phyloP scores from a whole-genome alignment of 148 eudicot genomes.

The Limonium bicolor region DNA sequence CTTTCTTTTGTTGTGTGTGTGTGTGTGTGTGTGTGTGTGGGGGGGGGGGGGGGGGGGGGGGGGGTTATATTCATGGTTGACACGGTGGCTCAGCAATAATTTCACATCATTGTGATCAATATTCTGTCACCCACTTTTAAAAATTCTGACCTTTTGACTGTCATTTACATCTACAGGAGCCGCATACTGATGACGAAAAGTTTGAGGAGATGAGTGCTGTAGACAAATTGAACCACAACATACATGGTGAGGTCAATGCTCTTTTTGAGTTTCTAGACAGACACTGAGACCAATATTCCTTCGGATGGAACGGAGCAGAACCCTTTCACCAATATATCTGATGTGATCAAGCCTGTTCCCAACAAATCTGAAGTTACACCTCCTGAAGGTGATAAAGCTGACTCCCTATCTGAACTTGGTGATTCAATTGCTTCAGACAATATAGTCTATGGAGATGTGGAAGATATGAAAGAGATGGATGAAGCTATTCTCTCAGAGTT shows the following conservation, averaged over 20 bases:
- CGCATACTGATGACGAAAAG: constrained; percentile 10
- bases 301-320: constrained; percentile 5
- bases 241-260: constrained; percentile 12
- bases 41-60: too few species aligned
- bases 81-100: too few species aligned
- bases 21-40: too few species aligned
- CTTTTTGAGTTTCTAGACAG: constrained; percentile 9
- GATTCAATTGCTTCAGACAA: constrained; percentile 14
- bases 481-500: constrained; percentile 56
- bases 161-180: constrained; percentile 18
- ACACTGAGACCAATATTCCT: constrained; percentile 6
- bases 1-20: too few species aligned
- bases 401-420: constrained; percentile 8
- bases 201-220: constrained; percentile 12
- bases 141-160: background rate
- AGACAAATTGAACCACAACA: constrained; percentile 9
- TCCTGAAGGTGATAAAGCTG: constrained; percentile 1
- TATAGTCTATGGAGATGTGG: constrained; percentile 14
- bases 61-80: too few species aligned
- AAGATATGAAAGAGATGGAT: constrained; percentile 43
- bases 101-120: background rate
- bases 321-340: constrained; percentile 9
- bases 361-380: constrained; percentile 1
- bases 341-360: constrained; percentile 2
- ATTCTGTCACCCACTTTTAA: constrained; percentile 3